A percentile compares a stretch with the other conserved stretches of the same genome.
Conservation (phyloP, 768 basidiomycete genomes). For the Boletus rubropictus region DNA sequence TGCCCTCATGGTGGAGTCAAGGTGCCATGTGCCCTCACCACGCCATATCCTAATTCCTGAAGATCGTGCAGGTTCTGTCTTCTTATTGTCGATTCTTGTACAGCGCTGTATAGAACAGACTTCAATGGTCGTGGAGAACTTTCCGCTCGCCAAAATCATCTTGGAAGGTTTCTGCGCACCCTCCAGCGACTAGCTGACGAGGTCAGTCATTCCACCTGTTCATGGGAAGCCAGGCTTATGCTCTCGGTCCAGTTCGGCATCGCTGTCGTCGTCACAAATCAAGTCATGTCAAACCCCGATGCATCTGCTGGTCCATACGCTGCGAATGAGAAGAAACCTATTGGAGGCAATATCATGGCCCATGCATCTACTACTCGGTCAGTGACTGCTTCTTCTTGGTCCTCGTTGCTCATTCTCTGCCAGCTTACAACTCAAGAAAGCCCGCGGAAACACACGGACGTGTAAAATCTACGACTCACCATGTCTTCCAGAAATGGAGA, state of each 20-base stretch:
- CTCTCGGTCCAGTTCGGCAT: conserved; percentile 74
- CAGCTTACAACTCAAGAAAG: conserved; percentile 88
- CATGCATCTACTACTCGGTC: conserved; percentile 97
- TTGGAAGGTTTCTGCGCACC: conserved; percentile 92
- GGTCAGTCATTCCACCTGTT: conserved; percentile 41
- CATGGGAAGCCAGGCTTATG: conserved; percentile 3
- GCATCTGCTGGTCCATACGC: conserved; percentile 85
- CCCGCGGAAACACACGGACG: conserved; percentile 82
- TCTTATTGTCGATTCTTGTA: conserved; percentile 94
- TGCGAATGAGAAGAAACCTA: conserved; percentile 94
- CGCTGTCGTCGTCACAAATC: conserved; percentile 95
- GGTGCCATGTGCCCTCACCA: conserved; percentile 45
- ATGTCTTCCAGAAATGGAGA: conserved; percentile 94
- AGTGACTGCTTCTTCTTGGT: conserved; percentile 9
- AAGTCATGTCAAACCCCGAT: conserved; percentile 99
- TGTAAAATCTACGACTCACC: conserved; percentile 99
- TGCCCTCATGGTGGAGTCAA: conserved; percentile 98
- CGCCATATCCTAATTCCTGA: conserved; percentile 4
- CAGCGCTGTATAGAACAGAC: conserved; percentile 91
- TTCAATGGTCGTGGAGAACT: conserved; percentile 94
- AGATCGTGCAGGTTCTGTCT: conserved; percentile 73
- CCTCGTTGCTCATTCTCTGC: conserved; percentile 5
- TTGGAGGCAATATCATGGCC: conserved; percentile 98
- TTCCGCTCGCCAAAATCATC: conserved; percentile 89
- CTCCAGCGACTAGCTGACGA: conserved; percentile 94